Evolutionary conservation across 2,329 filamentous ascomycete species (phyloP), one percentile per base, ranked within the genome.

Genomic region (Purpureocillium takamizusanense): DNA sequence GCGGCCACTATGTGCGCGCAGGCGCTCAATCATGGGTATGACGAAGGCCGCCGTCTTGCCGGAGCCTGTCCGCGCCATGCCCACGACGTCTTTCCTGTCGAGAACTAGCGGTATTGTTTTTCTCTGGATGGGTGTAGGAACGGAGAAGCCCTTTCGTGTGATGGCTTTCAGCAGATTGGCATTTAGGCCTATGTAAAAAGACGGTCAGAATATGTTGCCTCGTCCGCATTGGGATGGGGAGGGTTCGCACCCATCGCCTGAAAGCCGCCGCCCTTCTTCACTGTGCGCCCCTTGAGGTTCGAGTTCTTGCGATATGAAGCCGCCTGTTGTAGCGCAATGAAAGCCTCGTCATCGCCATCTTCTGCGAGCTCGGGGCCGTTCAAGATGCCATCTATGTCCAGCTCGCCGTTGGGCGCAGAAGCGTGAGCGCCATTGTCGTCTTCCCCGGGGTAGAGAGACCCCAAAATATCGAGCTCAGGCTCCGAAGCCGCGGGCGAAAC

Each of bases 21-120:
- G 69, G 48, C 83, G 85, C 66, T 98, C 87, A 44, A 98, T 88
- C 90, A 98, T 95, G 32, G 92, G 92, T 47, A 98, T 94, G 18
- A 97, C 88, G 60, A 98, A 98, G 16, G 92, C 92, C 1, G 89
- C 92, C 1, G 94, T 98, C 69, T 98, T 98, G 67, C 92, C 92
- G 15, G 89, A 97, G 57, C 92, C 92, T n/a, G 94, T 98, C 48
- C 94, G 76, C 7, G 92, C 92, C 92, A 98, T 98, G 48, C 89
- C 94, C 17, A 98, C 90, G n/a, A 97, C 86, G 72, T 98, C 92
- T 63, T 88, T 86, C 38, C 83, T 78, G 44, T 94, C 85, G 50
- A 97, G 70, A 39, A 98, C 79, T 39, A 97, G 70, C 4, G 92
- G 94, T 35, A 98, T 95, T 2, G 92, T 86, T 63, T 97, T 97